These are phyloP conservation scores for Lactarius hatsudake DNA, from an alignment of 768 basidiomycete genomes.

Conservation along the genomic window DNA sequence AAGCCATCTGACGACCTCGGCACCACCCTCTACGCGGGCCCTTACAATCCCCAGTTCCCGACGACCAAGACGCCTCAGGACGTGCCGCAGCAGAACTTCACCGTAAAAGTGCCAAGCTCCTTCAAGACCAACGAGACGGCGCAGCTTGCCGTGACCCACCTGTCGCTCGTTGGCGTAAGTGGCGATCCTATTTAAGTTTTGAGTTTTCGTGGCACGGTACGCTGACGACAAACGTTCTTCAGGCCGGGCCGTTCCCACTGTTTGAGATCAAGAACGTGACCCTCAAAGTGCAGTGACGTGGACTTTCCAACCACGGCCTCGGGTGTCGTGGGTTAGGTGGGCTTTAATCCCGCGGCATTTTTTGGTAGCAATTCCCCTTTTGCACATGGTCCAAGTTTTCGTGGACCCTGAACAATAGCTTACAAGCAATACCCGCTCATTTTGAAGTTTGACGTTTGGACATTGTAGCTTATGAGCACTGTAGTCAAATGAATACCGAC, in stretches of 20 bases:
- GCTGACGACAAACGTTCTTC: not conserved
- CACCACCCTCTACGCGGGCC: conserved; percentile 33
- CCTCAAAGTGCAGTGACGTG: conserved; percentile 4
- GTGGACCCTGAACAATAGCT: not conserved
- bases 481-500: not conserved
- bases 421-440: not conserved
- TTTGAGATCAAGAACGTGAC: conserved; percentile 17
- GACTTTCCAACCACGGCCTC: not conserved
- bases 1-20: conserved; percentile 30
- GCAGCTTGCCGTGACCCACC: conserved; percentile 12
- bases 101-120: conserved; percentile 28
- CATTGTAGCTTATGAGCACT: not conserved
- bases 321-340: not conserved
- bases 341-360: not conserved
- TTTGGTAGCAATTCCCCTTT: not conserved
- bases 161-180: conserved; percentile 23
- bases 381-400: not conserved
- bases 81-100: conserved; percentile 34
- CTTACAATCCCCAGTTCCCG: conserved; percentile 32
- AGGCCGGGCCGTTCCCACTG: conserved; percentile 14
- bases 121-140: not conserved
- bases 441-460: not conserved
- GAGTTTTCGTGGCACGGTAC: not conserved
- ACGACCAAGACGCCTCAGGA: conserved; percentile 10
- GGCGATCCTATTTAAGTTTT: not conserved